Percentiles rank a stretch among this genome's conserved stretches.
Evolutionary conservation across 1,284 basidiomycete genomes (phyloP).

Genomic region (Microbotryomycetes sp.): DNA sequence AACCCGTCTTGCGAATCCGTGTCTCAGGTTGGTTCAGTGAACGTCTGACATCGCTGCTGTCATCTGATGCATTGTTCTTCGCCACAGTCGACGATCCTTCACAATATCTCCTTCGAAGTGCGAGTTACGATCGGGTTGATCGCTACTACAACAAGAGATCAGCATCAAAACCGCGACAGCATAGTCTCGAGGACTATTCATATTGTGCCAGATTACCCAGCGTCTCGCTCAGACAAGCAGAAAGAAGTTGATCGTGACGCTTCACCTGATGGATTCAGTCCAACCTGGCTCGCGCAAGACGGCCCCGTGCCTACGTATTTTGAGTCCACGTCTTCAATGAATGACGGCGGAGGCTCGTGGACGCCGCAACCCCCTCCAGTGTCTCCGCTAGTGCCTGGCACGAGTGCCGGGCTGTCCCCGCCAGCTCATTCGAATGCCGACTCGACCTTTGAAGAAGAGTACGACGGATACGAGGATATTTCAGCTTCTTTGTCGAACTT

Average conservation of each 20-base stretch:
- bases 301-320: constrained; percentile 24
- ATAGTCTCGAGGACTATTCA: neutral
- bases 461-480: constrained; percentile 31
- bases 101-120: constrained; percentile 21
- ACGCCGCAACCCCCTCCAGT: neutral
- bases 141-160: neutral
- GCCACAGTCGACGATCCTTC: constrained; percentile 21
- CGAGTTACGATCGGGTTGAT: constrained; percentile 12
- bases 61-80: neutral
- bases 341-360: neutral
- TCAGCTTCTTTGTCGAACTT: constrained; percentile 7
- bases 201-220: constrained; percentile 16
- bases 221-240: constrained; percentile 18
- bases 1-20: constrained; percentile 21
- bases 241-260: constrained; percentile 12
- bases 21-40: constrained; percentile 9
- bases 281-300: constrained; percentile 9
- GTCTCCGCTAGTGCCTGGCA: neutral
- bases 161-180: neutral
- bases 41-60: neutral
- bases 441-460: constrained; percentile 18
- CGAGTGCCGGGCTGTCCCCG: neutral
- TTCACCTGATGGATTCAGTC: neutral
- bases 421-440: neutral
- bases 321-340: constrained; percentile 10